Evolutionary conservation across 2,329 filamentous ascomycete genomes (phyloP).

Genomic region (Paecilomyces formosus): DNA sequence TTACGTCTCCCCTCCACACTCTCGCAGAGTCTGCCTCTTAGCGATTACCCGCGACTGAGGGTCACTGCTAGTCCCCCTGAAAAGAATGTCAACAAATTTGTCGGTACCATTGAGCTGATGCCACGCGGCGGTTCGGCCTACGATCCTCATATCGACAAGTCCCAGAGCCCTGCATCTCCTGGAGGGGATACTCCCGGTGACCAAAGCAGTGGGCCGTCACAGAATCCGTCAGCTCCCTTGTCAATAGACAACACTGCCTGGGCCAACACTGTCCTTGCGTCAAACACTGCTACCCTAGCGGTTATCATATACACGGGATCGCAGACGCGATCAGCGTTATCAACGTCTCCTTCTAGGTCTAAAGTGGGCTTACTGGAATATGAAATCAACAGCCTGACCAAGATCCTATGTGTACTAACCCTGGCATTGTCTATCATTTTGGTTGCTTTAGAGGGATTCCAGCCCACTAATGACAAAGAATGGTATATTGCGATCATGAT

Average conservation of each 20-base stretch:
- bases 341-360: conserved; percentile 82
- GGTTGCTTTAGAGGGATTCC: conserved; percentile 79
- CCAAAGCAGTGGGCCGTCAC: conserved; percentile 11
- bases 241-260: conserved; percentile 97
- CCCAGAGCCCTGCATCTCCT: conserved; percentile 10
- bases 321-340: conserved; percentile 87
- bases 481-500: conserved; percentile 99
- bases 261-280: conserved; percentile 96
- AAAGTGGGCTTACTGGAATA: conserved; percentile 91
- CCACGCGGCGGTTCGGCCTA: conserved; percentile 44
- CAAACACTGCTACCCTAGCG: conserved; percentile 78
- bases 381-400: conserved; percentile 95
- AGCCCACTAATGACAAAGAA: conserved; percentile 42
- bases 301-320: conserved; percentile 92
- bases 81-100: conserved; percentile 88
- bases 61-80: conserved; percentile 86
- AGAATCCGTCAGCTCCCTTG: conserved; percentile 59
- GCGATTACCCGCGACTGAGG: conserved; percentile 59
- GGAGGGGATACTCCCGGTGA: conserved; percentile 3
- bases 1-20: conserved; percentile 78
- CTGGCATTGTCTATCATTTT: conserved; percentile 78
- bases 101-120: conserved; percentile 75
- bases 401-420: conserved; percentile 87
- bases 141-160: conserved; percentile 36
- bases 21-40: conserved; percentile 67